These are phyloP conservation scores for Urostyla sp. DNA, from an alignment of 73 alveolate genomes.

Conservation along the genomic window DNA sequence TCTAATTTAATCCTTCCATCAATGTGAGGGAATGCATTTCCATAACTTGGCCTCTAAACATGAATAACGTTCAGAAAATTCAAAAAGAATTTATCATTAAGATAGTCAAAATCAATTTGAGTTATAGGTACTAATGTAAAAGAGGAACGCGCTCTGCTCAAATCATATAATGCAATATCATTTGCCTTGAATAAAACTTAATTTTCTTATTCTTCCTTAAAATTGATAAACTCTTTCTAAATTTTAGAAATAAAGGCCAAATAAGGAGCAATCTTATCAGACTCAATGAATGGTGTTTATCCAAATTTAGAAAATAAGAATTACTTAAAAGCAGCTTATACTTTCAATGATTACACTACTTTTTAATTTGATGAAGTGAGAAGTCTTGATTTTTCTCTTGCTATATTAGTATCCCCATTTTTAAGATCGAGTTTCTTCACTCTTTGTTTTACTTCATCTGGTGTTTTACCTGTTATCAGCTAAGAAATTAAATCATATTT, in stretches of 20 bases:
- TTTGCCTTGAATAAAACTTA: not conserved
- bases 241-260: slow-evolving; percentile 9
- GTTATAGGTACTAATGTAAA: slow-evolving; percentile 47
- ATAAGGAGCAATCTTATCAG: not conserved
- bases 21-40: slow-evolving; percentile 14
- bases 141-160: slow-evolving; percentile 28
- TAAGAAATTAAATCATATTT: slow-evolving; percentile 64
- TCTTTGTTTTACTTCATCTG: slow-evolving; percentile 72
- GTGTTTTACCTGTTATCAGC: slow-evolving; percentile 68
- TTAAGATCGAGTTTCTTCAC: slow-evolving; percentile 64
- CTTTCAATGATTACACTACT: not conserved
- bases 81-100: slow-evolving; percentile 28
- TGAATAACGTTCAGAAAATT: slow-evolving; percentile 39
- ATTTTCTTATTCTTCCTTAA: slow-evolving; percentile 28
- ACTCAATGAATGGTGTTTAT: not conserved
- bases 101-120: slow-evolving; percentile 30
- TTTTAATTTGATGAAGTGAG: not conserved
- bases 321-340: slow-evolving; percentile 9
- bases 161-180: slow-evolving; percentile 23
- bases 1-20: not conserved
- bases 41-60: slow-evolving; percentile 9
- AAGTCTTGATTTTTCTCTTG: slow-evolving; percentile 35
- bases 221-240: slow-evolving; percentile 6
- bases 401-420: slow-evolving; percentile 63
- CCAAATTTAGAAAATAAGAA: slow-evolving; percentile 10